phyloP scores from a whole-genome alignment of 2,329 filamentous ascomycete species.

The Dactylellina parvicollis region DNA sequence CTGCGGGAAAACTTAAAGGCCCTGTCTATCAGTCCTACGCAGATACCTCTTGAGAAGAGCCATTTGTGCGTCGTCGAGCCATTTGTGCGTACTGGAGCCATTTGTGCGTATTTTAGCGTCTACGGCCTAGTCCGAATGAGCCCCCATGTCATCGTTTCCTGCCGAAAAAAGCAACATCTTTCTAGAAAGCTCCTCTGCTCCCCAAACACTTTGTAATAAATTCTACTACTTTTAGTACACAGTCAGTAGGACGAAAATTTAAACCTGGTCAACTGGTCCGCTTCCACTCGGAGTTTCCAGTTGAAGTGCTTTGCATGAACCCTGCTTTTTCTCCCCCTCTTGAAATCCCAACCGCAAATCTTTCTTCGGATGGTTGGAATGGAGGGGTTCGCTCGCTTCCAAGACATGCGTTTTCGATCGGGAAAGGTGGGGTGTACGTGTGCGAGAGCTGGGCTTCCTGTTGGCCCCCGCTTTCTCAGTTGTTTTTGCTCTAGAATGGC shows the following conservation, averaged over 20 bases:
- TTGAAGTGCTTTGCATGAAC: neutral
- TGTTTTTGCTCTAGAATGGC: no score
- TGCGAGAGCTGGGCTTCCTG: neutral
- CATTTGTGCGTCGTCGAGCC: no score
- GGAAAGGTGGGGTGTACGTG: conserved; percentile 21
- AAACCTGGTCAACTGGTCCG: conserved; percentile 6
- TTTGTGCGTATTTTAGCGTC: conserved; percentile 51
- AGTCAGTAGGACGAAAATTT: neutral
- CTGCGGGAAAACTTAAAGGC: no score
- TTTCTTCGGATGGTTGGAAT: neutral
- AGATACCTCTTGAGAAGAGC: conserved; percentile 13
- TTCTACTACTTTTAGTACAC: neutral
- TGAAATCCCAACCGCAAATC: neutral
- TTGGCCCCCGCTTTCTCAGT: neutral
- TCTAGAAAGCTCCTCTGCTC: conserved; percentile 9
- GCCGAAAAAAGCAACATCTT: conserved; percentile 17
- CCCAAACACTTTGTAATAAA: neutral
- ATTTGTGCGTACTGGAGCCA: no score
- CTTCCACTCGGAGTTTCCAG: conserved; percentile 37
- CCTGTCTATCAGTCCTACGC: no score
- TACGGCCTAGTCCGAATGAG: conserved; percentile 23
- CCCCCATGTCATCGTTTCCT: neutral
- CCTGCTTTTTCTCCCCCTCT: neutral
- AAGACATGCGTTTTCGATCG: conserved; percentile 11
- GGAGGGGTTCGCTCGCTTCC: conserved; percentile 26